A percentile compares a stretch with the other conserved stretches of the same genome.
Conservation (phyloP, 495 filamentous ascomycete species). For the Trichoderma erinaceum region DNA sequence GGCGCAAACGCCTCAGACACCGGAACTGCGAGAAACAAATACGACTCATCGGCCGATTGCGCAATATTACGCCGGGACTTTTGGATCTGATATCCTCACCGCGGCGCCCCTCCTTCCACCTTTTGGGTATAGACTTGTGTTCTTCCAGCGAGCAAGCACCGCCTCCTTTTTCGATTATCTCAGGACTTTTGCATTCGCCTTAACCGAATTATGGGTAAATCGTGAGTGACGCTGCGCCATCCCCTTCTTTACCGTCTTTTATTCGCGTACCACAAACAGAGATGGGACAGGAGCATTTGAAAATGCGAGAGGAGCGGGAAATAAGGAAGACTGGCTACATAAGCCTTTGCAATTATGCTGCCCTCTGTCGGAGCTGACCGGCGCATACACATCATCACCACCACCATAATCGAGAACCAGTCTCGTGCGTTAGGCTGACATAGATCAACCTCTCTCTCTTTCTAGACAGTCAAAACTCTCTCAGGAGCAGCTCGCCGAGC, state of each 20-base stretch:
- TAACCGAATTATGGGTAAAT: background rate
- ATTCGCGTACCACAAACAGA: background rate
- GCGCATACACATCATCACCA: background rate
- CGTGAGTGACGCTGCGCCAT: background rate
- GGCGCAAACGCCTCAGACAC: background rate
- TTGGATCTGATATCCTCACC: background rate
- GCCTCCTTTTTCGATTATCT: background rate
- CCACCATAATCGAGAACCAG: background rate
- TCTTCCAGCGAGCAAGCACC: background rate
- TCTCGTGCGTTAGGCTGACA: background rate
- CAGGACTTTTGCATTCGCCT: background rate
- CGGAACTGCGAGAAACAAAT: background rate
- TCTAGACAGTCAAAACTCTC: constrained; percentile 88
- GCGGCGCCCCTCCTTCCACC: background rate
- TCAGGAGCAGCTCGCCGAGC: constrained; percentile 85
- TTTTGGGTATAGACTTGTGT: background rate
- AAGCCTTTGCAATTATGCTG: background rate
- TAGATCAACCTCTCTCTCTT: background rate
- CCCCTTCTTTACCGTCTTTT: background rate
- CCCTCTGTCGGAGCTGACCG: background rate
- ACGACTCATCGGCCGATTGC: background rate
- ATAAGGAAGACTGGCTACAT: background rate
- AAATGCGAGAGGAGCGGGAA: background rate
- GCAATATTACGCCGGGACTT: background rate
- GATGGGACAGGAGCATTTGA: background rate